Percentiles rank a stretch among this genome's conserved stretches.
Conservation (phyloP, 208 protist genomes). For the Crithidia brevicula region DNA sequence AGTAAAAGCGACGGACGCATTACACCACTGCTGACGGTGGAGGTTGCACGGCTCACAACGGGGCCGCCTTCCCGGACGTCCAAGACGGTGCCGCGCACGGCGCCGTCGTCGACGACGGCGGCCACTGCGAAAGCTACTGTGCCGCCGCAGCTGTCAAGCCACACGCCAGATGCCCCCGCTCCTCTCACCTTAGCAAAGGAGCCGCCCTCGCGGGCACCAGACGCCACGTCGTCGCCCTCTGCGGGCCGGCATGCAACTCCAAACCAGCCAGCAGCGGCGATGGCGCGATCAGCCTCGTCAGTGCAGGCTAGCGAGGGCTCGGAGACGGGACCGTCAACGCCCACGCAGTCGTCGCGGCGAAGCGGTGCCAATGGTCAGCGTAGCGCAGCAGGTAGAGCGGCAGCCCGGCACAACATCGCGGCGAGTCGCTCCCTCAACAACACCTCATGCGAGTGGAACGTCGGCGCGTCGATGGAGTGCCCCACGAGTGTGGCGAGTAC, state of each 20-base stretch:
- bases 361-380: neutral
- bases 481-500: slow-evolving; percentile 20
- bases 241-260: too few relatives aligned
- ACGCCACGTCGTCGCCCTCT: too few relatives aligned
- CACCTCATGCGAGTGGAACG: slow-evolving; percentile 16
- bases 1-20: neutral
- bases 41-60: neutral
- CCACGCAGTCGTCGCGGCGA: neutral
- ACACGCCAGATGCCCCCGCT: neutral
- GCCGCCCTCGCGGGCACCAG: neutral
- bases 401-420: slow-evolving; percentile 1
- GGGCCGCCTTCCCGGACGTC: neutral
- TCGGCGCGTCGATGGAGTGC: slow-evolving; percentile 7
- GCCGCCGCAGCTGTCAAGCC: neutral
- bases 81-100: neutral
- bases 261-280: neutral
- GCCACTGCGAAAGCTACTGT: neutral
- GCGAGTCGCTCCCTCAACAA: slow-evolving; percentile 10
- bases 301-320: slow-evolving; percentile 5
- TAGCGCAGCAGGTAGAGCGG: neutral
- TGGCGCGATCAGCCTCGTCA: neutral
- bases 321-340: neutral
- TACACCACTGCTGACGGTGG: neutral
- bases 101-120: neutral
- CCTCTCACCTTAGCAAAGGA: neutral